A percentile compares a stretch with the other conserved stretches of the same genome.
Evolutionary conservation across 2,329 filamentous ascomycete genomes (phyloP).

Genomic region (Raffaelea ambrosiae): DNA sequence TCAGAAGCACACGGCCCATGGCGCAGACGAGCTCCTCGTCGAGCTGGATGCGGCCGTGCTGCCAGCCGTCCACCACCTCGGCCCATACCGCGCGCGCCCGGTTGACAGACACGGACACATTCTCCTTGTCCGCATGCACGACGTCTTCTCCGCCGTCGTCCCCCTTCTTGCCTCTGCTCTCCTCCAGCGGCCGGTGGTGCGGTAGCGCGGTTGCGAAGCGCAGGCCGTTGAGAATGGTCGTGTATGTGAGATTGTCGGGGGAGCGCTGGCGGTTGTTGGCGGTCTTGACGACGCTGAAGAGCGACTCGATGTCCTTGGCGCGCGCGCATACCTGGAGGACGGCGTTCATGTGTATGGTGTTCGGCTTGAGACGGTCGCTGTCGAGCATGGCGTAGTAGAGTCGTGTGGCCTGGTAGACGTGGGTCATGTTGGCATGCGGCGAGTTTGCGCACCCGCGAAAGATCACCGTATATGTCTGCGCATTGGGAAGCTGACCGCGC

Average conservation of each 20-base stretch:
- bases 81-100: conserved; percentile 72
- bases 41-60: conserved; percentile 56
- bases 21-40: conserved; percentile 73
- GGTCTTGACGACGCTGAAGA: conserved; percentile 69
- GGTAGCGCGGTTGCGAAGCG: conserved; percentile 31
- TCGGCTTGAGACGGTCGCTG: conserved; percentile 57
- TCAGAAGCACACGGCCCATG: conserved; percentile 71
- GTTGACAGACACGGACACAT: conserved; percentile 40
- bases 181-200: conserved; percentile 17
- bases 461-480: conserved; percentile 75
- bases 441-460: conserved; percentile 66
- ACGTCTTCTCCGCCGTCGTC: neutral
- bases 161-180: conserved; percentile 12
- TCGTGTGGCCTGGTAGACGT: conserved; percentile 57
- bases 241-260: conserved; percentile 68
- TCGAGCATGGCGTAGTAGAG: conserved; percentile 69
- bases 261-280: conserved; percentile 56
- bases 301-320: conserved; percentile 65
- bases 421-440: conserved; percentile 47
- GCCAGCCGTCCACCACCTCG: conserved; percentile 72
- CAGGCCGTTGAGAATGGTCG: conserved; percentile 73
- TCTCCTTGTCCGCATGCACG: conserved; percentile 11
- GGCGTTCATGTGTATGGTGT: conserved; percentile 79
- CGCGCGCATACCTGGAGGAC: conserved; percentile 73
- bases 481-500: conserved; percentile 69